phyloP scores from a whole-genome alignment of 257 asterid species.

The Primulina eburnea region DNA sequence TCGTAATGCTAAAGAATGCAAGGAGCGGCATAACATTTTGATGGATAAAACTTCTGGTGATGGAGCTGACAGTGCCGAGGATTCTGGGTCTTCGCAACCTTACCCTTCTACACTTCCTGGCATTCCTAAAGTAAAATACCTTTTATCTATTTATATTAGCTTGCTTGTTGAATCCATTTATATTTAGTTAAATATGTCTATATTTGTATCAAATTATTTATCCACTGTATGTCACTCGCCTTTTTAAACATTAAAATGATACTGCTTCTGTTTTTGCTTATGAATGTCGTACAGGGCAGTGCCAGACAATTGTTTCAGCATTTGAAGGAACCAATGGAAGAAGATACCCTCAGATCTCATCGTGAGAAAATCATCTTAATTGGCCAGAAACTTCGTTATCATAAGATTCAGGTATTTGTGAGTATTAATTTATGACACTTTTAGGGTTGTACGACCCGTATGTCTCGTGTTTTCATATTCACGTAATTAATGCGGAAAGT shows the following conservation, averaged over 20 bases:
- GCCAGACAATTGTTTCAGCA: slow-evolving; percentile 96
- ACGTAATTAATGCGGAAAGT: too few relatives aligned
- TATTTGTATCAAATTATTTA: slow-evolving; percentile 12
- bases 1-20: slow-evolving; percentile 94
- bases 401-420: slow-evolving; percentile 63
- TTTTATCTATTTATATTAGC: slow-evolving; percentile 14
- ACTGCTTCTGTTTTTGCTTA: slow-evolving; percentile 19
- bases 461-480: too few relatives aligned
- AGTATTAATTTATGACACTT: slow-evolving; percentile 15
- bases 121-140: slow-evolving; percentile 73
- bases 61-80: slow-evolving; percentile 96
- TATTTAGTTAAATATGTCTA: not conserved
- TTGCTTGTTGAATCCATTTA: slow-evolving; percentile 18
- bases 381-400: slow-evolving; percentile 55
- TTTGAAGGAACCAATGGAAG: slow-evolving; percentile 96
- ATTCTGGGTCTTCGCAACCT: slow-evolving; percentile 94
- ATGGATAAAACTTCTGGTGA: slow-evolving; percentile 76
- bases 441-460: too few relatives aligned
- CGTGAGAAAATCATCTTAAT: slow-evolving; percentile 79
- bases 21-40: slow-evolving; percentile 73
- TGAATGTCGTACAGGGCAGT: slow-evolving; percentile 69
- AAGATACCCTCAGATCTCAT: slow-evolving; percentile 86
- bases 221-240: slow-evolving; percentile 4
- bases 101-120: slow-evolving; percentile 93
- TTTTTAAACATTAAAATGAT: not conserved